A percentile compares a stretch with the other conserved stretches of the same genome.
Evolutionary conservation across 2,329 filamentous ascomycete species (phyloP).

Genomic region (Sporothrix phasma): DNA sequence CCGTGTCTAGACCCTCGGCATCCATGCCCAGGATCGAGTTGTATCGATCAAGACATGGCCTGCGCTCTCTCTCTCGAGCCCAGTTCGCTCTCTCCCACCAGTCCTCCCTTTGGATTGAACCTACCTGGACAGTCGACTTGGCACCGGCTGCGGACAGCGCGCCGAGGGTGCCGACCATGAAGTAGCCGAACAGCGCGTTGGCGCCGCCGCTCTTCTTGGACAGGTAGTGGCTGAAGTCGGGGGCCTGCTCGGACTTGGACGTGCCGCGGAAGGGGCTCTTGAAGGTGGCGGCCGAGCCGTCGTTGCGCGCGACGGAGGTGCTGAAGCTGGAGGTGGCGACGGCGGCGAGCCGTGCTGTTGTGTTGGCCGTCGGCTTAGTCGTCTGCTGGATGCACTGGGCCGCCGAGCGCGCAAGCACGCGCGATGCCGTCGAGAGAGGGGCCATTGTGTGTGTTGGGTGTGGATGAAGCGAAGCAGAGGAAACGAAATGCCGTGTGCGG

Average conservation of each 20-base stretch:
- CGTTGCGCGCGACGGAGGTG: conserved; percentile 35
- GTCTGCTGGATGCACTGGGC: conserved; percentile 24
- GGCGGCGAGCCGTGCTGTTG: conserved; percentile 37
- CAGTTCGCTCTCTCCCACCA: neutral
- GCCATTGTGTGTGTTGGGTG: conserved; percentile 42
- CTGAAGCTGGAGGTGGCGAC: conserved; percentile 34
- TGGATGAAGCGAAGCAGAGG: neutral
- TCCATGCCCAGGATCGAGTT: neutral
- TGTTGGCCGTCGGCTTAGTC: conserved; percentile 24
- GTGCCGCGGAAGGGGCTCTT: conserved; percentile 55
- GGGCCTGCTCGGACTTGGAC: conserved; percentile 58
- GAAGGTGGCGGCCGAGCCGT: conserved; percentile 38
- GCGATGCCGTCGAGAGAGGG: conserved; percentile 57
- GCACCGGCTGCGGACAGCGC: conserved; percentile 85
- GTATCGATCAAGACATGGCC: neutral
- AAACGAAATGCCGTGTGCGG: too few relatives aligned
- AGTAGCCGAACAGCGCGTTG: conserved; percentile 91
- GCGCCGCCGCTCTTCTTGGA: conserved; percentile 55
- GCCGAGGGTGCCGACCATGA: conserved; percentile 95
- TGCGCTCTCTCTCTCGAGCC: neutral
- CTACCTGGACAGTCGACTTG: conserved; percentile 95
- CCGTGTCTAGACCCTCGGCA: neutral
- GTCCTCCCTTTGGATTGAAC: conserved; percentile 24
- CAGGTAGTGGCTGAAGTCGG: conserved; percentile 82
- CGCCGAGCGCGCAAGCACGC: conserved; percentile 53